Evolutionary conservation across 805 yeast species (phyloP), one percentile per base, ranked within the genome.

Genomic region (Millerozyma miso): DNA sequence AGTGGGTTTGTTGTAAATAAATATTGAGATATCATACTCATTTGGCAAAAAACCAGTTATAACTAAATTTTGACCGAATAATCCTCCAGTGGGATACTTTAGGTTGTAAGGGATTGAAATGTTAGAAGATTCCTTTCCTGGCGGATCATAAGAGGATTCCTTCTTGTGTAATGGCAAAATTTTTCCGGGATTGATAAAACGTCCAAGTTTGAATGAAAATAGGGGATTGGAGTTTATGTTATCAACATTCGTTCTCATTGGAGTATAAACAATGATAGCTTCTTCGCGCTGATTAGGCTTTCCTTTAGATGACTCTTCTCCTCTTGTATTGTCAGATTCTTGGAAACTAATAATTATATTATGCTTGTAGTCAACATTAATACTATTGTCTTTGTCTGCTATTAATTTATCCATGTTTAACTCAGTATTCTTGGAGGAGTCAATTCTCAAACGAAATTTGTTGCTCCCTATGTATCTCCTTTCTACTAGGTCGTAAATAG

Each of bases 1-100:
- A 0, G 84, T 71, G 0, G 79, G 77, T 20, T 66, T 68, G 58
- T 80, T 77, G 63, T 65, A 78, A 4, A 78, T 59, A 54, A 61
- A 79, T 38, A 73, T 67, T 31, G 76, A 77, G 42, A 70, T 73
- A 55, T 67, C 76, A 50, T 55, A 63, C 47, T 71, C 73, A 35
- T 66, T 65, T 3, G 78, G 77, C 38, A 75, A 59, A 41, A 74
- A 80, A 0, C 93, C 93, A 2, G 78, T 69, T 2, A 82, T 65
- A 3, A 85, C 73, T 15, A 84, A 55, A 49, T 81, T 83, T 45
- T 81, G 80, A 3, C 89, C 90, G 55, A 83, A 84, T 10, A 72
- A 55, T 0, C 80, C 87, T 17, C 84, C 80, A 0, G 79, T 71
- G 1, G 89, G 86, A 49, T 67, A 75, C 17, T 65, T 59, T 39